These are phyloP conservation scores for Crataegus laevigata DNA, from an alignment of 306 rosid species.

Conservation along the genomic window DNA sequence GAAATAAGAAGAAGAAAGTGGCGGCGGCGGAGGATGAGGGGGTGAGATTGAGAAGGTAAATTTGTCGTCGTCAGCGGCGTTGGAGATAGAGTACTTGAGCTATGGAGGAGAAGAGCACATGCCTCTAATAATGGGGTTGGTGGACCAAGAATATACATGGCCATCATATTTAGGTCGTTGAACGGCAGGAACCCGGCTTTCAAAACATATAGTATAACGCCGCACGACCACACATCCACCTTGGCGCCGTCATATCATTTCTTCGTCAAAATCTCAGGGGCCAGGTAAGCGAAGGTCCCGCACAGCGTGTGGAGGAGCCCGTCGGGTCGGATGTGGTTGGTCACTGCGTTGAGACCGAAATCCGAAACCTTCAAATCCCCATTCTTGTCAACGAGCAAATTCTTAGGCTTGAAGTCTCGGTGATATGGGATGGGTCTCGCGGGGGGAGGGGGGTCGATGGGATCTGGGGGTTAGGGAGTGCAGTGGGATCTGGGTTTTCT, in stretches of 20 bases:
- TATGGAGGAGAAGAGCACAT: conserved; percentile 88
- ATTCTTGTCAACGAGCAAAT: conserved; percentile 46
- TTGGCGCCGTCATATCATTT: conserved; percentile 66
- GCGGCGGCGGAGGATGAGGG: conserved; percentile 21
- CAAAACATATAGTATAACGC: conserved; percentile 48
- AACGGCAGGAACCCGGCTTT: conserved; percentile 68
- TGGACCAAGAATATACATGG: conserved; percentile 67
- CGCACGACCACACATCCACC: conserved; percentile 70
- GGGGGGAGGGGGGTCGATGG: too few species aligned
- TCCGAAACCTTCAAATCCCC: conserved; percentile 55
- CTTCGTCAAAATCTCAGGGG: conserved; percentile 65
- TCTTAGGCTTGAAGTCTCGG: conserved; percentile 71
- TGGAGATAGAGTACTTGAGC: conserved; percentile 70
- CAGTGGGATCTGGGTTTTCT: too few species aligned
- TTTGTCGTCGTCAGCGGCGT: conserved; percentile 37
- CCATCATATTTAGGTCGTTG: conserved; percentile 66
- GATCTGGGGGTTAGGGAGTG: too few species aligned
- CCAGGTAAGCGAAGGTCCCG: conserved; percentile 79
- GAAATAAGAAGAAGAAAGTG: conserved; percentile 18
- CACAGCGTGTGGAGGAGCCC: conserved; percentile 68
- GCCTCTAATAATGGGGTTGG: conserved; percentile 81
- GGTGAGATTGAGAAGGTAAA: conserved; percentile 16
- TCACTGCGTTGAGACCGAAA: conserved; percentile 62
- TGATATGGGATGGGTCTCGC: too few species aligned
- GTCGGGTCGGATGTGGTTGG: conserved; percentile 44